phyloP scores from a whole-genome alignment of 495 filamentous ascomycete genomes.

The Pyronema domesticum region DNA sequence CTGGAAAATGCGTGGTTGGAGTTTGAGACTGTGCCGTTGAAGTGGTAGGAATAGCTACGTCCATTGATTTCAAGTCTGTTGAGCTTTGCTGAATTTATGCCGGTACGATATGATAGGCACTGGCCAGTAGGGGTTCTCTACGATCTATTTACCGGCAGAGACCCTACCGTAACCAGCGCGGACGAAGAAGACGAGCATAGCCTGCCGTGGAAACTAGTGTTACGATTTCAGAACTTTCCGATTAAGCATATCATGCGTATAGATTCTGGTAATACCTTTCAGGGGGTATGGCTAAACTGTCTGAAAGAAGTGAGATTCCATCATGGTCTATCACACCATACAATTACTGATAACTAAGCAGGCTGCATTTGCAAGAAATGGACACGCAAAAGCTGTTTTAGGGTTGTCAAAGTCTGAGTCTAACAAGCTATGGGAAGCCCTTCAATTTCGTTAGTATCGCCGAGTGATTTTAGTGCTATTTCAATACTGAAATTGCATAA shows the following conservation, averaged over 20 bases:
- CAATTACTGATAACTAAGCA: conserved; percentile 17
- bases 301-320: conserved; percentile 54
- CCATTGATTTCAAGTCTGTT: neutral
- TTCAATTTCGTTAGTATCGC: conserved; percentile 48
- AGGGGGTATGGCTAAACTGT: conserved; percentile 81
- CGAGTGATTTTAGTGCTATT: conserved; percentile 1
- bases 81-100: no score
- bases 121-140: conserved; percentile 74
- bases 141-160: conserved; percentile 62
- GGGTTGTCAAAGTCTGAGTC: conserved; percentile 74
- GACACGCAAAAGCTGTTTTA: conserved; percentile 87
- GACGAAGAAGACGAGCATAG: conserved; percentile 28
- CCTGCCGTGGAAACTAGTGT: conserved; percentile 61
- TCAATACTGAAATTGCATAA: conserved; percentile 6
- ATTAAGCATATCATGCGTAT: conserved; percentile 45
- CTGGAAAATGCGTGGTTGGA: conserved; percentile 49
- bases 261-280: conserved; percentile 36
- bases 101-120: conserved; percentile 30
- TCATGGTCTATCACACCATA: neutral
- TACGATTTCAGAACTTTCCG: conserved; percentile 66
- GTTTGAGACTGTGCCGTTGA: conserved; percentile 58
- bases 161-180: conserved; percentile 30
- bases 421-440: conserved; percentile 66
- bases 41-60: conserved; percentile 33
- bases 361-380: conserved; percentile 81